phyloP scores from a whole-genome alignment of 495 filamentous ascomycete species.

The Amphirosellinia nigrospora region DNA sequence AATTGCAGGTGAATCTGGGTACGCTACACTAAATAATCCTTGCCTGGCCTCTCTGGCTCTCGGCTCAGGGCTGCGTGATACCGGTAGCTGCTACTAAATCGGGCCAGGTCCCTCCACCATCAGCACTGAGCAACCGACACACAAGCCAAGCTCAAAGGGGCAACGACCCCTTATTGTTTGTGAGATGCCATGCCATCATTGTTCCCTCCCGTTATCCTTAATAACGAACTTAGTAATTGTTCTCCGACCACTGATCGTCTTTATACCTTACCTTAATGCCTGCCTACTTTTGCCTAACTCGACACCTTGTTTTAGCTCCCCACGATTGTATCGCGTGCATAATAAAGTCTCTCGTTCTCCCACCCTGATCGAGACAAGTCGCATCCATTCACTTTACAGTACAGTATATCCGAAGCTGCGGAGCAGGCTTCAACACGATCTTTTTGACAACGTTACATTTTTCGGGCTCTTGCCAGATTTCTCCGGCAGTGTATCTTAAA shows the following conservation, averaged over 20 bases:
- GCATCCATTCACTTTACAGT: conserved; percentile 26
- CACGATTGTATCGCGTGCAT: conserved; percentile 3
- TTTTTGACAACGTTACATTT: conserved; percentile 20
- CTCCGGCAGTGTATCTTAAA: conserved; percentile 9
- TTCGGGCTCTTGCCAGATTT: conserved; percentile 2
- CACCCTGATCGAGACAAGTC: conserved; percentile 17
- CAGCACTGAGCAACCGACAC: not conserved
- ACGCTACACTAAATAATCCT: not conserved
- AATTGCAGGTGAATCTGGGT: conserved; percentile 15
- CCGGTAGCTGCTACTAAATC: conserved; percentile 11
- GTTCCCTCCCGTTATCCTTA: not conserved
- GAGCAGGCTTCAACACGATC: conserved; percentile 29
- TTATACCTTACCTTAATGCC: not conserved
- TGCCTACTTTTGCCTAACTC: conserved; percentile 20
- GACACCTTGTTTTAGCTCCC: not conserved
- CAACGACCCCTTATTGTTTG: conserved; percentile 29
- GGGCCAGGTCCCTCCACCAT: not conserved
- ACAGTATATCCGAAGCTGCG: conserved; percentile 35
- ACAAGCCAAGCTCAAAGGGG: conserved; percentile 24
- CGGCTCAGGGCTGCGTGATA: conserved; percentile 15
- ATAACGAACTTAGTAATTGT: conserved; percentile 12
- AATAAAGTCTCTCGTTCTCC: conserved; percentile 10
- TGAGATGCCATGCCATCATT: conserved; percentile 14
- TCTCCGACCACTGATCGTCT: conserved; percentile 16
- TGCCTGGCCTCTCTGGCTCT: conserved; percentile 13